Conservation (phyloP, 768 basidiomycete genomes). For the Trametes gibbosa region DNA sequence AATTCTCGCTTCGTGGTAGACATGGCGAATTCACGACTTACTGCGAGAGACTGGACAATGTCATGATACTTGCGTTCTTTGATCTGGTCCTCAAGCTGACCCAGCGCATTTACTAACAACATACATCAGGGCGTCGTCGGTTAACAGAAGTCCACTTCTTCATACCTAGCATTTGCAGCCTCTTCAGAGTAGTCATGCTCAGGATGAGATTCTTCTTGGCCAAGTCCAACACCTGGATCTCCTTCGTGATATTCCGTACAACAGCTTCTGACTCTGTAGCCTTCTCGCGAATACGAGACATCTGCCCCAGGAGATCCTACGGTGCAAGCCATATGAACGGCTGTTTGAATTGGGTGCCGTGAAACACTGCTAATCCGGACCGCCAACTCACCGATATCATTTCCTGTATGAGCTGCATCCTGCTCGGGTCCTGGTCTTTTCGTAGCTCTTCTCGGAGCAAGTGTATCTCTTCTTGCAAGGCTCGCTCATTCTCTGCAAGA, state of each 20-base stretch:
- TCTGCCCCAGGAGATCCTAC: constrained; percentile 91
- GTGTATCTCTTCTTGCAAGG: constrained; percentile 71
- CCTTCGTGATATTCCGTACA: constrained; percentile 91
- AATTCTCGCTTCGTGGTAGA: neutral
- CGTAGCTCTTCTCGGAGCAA: constrained; percentile 63
- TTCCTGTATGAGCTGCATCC: constrained; percentile 90
- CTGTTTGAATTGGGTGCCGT: neutral
- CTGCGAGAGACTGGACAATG: constrained; percentile 78
- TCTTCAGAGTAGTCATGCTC: constrained; percentile 86
- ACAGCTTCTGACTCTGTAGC: constrained; percentile 97
- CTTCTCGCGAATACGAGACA: constrained; percentile 94
- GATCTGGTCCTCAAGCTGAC: constrained; percentile 76
- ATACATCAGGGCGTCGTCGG: neutral
- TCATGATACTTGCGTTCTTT: constrained; percentile 79
- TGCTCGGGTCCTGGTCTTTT: constrained; percentile 79
- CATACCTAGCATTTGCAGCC: constrained; percentile 92
- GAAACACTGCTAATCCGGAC: neutral
- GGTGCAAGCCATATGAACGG: neutral
- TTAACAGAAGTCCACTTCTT: neutral
- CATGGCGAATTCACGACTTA: constrained; percentile 33
- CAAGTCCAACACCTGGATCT: constrained; percentile 91
- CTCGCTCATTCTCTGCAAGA: constrained; percentile 65
- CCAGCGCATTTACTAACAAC: constrained; percentile 69
- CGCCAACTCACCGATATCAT: constrained; percentile 81
- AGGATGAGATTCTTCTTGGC: constrained; percentile 91